These are phyloP conservation scores for Penicillium daleae DNA, from an alignment of 495 filamentous ascomycete species.

Conservation along the genomic window DNA sequence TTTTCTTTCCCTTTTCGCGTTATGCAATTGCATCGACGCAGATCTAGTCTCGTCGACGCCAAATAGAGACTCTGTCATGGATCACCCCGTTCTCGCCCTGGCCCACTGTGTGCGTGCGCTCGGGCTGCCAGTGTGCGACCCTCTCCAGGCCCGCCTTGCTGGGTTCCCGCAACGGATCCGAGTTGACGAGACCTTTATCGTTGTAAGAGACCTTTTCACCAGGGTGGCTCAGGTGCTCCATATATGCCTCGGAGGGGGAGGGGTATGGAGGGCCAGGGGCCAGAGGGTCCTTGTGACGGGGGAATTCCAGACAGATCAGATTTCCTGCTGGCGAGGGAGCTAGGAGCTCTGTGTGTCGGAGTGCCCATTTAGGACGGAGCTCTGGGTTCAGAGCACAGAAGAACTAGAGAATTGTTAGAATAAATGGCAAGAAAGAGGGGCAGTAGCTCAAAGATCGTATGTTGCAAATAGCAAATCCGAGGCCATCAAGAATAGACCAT, in stretches of 20 bases:
- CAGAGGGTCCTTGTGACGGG: slow-evolving; percentile 65
- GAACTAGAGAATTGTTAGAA: slow-evolving; percentile 58
- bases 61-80: slow-evolving; percentile 44
- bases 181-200: slow-evolving; percentile 54
- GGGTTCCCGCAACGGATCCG: slow-evolving; percentile 43
- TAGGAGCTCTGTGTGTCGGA: slow-evolving; percentile 66
- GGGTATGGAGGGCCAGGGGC: slow-evolving; percentile 72
- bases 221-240: slow-evolving; percentile 66
- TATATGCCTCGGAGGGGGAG: slow-evolving; percentile 63
- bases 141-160: slow-evolving; percentile 56
- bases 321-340: slow-evolving; percentile 55
- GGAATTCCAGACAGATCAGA: slow-evolving; percentile 82
- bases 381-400: slow-evolving; percentile 73
- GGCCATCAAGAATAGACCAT: background rate
- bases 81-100: slow-evolving; percentile 41
- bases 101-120: slow-evolving; percentile 63
- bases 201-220: slow-evolving; percentile 67
- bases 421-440: no score
- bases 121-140: slow-evolving; percentile 67
- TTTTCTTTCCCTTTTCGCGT: slow-evolving; percentile 10
- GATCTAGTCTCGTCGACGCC: slow-evolving; percentile 38
- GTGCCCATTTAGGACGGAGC: slow-evolving; percentile 70
- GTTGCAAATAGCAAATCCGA: background rate
- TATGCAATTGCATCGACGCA: background rate
- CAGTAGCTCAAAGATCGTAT: no score